A percentile compares a stretch with the other conserved stretches of the same genome.
Evolutionary conservation across 2,329 filamentous ascomycete genomes (phyloP).

Genomic region (Aquanectria penicillioides): DNA sequence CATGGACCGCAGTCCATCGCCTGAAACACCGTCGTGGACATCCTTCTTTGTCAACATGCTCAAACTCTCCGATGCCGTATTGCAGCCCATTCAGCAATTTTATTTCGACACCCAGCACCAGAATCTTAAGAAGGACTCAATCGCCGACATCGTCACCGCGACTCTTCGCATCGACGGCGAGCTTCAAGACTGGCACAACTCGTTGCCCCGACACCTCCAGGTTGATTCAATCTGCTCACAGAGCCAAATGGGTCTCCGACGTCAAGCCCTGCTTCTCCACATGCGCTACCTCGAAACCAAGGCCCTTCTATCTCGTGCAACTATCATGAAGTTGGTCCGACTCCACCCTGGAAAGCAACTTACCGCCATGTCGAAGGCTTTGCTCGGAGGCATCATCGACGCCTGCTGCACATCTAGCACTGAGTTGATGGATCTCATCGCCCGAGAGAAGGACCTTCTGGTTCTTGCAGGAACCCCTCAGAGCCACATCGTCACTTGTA

Average conservation of each 20-base stretch:
- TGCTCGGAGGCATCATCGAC: slow-evolving; percentile 33
- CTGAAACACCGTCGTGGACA: slow-evolving; percentile 31
- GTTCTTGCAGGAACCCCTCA: slow-evolving; percentile 34
- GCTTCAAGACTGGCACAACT: slow-evolving; percentile 35
- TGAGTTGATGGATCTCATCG: slow-evolving; percentile 37
- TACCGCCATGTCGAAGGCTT: slow-evolving; percentile 27
- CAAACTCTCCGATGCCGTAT: slow-evolving; percentile 31
- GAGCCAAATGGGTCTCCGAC: slow-evolving; percentile 32
- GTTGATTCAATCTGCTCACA: slow-evolving; percentile 30
- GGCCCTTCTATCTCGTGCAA: slow-evolving; percentile 30
- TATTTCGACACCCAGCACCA: slow-evolving; percentile 18
- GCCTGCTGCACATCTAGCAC: slow-evolving; percentile 35
- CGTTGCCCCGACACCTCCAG: slow-evolving; percentile 32
- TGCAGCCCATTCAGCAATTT: slow-evolving; percentile 32
- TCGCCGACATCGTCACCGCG: slow-evolving; percentile 25
- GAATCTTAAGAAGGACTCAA: slow-evolving; percentile 7
- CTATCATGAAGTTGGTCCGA: slow-evolving; percentile 35
- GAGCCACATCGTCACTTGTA: slow-evolving; percentile 35
- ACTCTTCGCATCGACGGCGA: slow-evolving; percentile 33
- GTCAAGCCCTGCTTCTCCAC: slow-evolving; percentile 35
- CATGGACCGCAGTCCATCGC: slow-evolving; percentile 24
- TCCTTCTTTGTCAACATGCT: slow-evolving; percentile 37
- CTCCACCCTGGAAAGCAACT: slow-evolving; percentile 17
- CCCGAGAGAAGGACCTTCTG: slow-evolving; percentile 31
- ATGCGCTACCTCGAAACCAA: slow-evolving; percentile 40